Percentiles rank a stretch among this genome's conserved stretches.
Evolutionary conservation across 2,329 filamentous ascomycete species (phyloP).

Genomic region (Cytospora paraplurivora): DNA sequence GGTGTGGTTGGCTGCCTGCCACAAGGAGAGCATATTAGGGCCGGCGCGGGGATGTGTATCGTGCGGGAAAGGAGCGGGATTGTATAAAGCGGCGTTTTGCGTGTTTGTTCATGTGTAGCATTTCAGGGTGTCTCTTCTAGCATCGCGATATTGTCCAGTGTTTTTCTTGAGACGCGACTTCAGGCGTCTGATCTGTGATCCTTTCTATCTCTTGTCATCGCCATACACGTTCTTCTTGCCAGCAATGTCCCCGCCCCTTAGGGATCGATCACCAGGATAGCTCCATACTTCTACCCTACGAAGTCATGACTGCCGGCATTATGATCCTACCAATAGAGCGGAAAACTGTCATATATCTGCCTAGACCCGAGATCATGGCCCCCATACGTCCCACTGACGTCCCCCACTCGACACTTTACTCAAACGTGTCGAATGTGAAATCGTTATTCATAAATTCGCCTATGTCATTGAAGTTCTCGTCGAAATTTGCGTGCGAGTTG

Average conservation of each 20-base stretch:
- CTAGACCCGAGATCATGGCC: not conserved
- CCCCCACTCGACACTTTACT: not conserved
- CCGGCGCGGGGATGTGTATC: constrained; percentile 2
- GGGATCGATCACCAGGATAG: not conserved
- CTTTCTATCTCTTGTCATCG: not conserved
- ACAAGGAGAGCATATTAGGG: constrained; percentile 19
- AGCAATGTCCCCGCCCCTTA: not conserved
- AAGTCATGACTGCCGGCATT: not conserved
- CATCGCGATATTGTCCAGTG: constrained; percentile 23
- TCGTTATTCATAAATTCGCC: constrained; percentile 25
- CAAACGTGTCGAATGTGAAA: constrained; percentile 20
- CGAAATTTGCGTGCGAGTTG: constrained; percentile 43
- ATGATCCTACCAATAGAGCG: not conserved
- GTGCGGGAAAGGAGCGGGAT: constrained; percentile 8
- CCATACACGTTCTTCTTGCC: not conserved
- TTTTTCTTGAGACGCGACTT: not conserved
- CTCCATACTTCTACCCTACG: not conserved
- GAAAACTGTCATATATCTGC: not conserved
- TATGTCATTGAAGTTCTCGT: constrained; percentile 27
- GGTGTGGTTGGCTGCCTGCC: not conserved
- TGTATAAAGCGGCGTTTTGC: constrained; percentile 21
- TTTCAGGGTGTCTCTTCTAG: constrained; percentile 25
- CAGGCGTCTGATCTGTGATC: not conserved
- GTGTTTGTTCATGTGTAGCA: constrained; percentile 21
- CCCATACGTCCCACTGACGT: not conserved